Evolutionary conservation across 2,329 filamentous ascomycete species (phyloP).

Genomic region (Colletotrichum liriopes): DNA sequence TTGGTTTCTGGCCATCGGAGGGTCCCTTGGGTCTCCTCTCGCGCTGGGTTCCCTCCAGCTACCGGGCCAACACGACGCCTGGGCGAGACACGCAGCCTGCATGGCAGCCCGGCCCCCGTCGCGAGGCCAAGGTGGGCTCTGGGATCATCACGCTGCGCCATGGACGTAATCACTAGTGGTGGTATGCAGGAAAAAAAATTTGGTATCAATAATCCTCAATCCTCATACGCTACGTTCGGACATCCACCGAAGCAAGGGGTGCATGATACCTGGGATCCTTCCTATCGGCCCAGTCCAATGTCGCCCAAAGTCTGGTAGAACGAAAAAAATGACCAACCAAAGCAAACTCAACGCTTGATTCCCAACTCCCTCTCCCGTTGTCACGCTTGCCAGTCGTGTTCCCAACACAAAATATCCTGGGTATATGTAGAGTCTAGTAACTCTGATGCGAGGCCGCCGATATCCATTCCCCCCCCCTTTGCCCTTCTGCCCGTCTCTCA

Average conservation of each 20-base stretch:
- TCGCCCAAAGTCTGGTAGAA: neutral
- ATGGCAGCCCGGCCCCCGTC: neutral
- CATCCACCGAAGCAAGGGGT: slow-evolving; percentile 39
- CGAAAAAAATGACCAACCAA: neutral
- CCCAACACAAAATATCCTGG: slow-evolving; percentile 3
- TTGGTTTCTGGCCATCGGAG: neutral
- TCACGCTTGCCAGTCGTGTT: slow-evolving; percentile 16
- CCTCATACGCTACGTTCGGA: slow-evolving; percentile 27
- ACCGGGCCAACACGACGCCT: neutral
- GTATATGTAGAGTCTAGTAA: slow-evolving; percentile 46
- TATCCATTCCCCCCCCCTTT: neutral
- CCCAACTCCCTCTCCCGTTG: slow-evolving; percentile 26
- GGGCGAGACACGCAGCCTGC: neutral
- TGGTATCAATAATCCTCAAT: slow-evolving; percentile 38
- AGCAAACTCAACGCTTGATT: slow-evolving; percentile 28
- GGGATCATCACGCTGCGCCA: neutral
- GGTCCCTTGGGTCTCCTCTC: neutral
- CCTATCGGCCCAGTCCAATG: slow-evolving; percentile 33
- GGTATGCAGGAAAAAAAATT: neutral
- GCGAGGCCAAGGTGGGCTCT: neutral
- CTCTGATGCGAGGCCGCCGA: slow-evolving; percentile 42
- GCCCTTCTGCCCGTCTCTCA: neutral
- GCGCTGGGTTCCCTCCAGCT: neutral
- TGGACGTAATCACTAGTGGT: neutral
- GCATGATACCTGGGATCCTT: slow-evolving; percentile 40